Evolutionary conservation across 2,329 filamentous ascomycete genomes (phyloP), one percentile per base, ranked within the genome.

Genomic region (Fusarium sp.): DNA sequence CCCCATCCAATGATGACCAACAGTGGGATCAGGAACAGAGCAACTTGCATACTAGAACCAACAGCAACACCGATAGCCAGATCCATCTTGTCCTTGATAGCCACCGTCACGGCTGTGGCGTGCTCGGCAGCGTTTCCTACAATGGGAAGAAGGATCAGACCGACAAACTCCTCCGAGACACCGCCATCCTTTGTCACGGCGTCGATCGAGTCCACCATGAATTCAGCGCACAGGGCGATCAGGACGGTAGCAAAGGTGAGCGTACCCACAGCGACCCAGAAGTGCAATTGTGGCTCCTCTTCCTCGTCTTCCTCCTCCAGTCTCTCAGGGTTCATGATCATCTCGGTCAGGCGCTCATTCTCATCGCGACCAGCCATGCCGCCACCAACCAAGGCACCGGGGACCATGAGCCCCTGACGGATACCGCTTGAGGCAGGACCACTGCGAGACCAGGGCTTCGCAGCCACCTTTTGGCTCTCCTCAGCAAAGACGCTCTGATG

Each of bases 121-220:
- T 95, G 93, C 84, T 95, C 93, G 15, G 93, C 93, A 3, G 93
- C 93, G 77, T 95, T 95, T 43, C 93, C 93, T n/a, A 95, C 93
- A 76, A 95, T 95, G 10, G 93, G 93, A 6, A 96, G 85, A 62
- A 96, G 90, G 76, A 96, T 95, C 12, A 95, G 87, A 77, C 94
- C 94, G 70, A 95, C 91, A 73, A 96, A 95, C 37, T 93, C 92
- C 79, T 94, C 88, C 71, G 89, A 93, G 68, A 95, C 85, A 14
- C 83, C 84, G 15, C 89, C 90, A 4, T 85, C 82, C 20, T 85
- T 83, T 2, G 93, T 90, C 81, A 95, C 90, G 7, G 86, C 87
- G 62, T 93, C 90, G 74, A 95, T 95, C 40, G 91, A 90, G 72
- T 90, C 89, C 32, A 95, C 93, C 82, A 95, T 90, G 83, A 92